These are phyloP conservation scores for Acacia pycnantha DNA, from an alignment of 331 rosid genomes.

Conservation along the genomic window DNA sequence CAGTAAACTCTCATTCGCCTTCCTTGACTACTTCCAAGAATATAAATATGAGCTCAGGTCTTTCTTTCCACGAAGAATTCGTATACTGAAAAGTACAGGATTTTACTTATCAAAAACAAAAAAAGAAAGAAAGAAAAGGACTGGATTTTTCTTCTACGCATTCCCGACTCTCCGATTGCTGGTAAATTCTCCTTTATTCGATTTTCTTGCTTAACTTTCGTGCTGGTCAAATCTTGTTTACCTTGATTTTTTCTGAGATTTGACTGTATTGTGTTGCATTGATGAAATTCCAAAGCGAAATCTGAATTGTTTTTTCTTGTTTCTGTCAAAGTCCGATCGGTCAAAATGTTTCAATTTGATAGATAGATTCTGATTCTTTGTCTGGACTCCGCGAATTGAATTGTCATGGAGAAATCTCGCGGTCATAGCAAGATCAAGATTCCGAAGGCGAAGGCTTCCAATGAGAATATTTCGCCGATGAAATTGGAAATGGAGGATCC, in stretches of 20 bases:
- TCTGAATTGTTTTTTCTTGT: no score
- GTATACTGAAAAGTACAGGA: neutral
- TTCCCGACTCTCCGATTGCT: neutral
- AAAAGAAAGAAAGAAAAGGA: neutral
- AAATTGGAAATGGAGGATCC: constrained; percentile 39
- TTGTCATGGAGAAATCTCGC: constrained; percentile 42
- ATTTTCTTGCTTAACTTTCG: neutral
- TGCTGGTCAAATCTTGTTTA: neutral
- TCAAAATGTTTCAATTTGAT: constrained; percentile 10
- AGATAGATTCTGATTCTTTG: constrained; percentile 8
- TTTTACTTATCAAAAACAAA: no score
- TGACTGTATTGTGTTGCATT: neutral
- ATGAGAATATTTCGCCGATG: constrained; percentile 45
- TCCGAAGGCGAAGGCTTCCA: constrained; percentile 31
- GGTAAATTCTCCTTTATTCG: constrained; percentile 14
- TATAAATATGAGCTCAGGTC: constrained; percentile 24
- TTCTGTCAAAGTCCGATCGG: no score
- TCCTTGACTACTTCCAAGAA: neutral
- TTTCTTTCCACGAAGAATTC: neutral
- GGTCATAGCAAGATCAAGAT: constrained; percentile 32
- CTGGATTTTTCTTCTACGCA: neutral
- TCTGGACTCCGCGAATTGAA: constrained; percentile 38
- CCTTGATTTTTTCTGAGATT: constrained; percentile 5
- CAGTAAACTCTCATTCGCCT: neutral
- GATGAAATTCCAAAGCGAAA: no score